A percentile compares a stretch with the other conserved stretches of the same genome.
phyloP scores from a whole-genome alignment of 257 asterid genomes.

The Solanum medicagineum region DNA sequence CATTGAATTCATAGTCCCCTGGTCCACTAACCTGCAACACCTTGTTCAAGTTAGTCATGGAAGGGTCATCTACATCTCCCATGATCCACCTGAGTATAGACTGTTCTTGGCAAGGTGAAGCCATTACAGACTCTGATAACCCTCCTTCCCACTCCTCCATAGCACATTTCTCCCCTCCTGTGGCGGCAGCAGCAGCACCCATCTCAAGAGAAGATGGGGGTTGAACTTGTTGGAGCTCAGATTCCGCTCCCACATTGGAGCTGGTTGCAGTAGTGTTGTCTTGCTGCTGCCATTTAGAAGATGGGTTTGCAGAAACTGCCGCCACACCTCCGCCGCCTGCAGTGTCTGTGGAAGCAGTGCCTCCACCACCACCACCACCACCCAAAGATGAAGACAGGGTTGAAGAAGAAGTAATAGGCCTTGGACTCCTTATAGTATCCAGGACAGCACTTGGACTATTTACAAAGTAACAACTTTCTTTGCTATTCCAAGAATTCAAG shows the following conservation, averaged over 20 bases:
- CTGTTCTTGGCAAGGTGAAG: constrained; percentile 65
- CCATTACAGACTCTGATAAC: constrained; percentile 54
- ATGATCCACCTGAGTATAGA: constrained; percentile 70
- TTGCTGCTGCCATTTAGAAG: constrained; percentile 65
- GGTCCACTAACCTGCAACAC: constrained; percentile 41
- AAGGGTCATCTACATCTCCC: constrained; percentile 88
- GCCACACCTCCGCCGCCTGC: constrained; percentile 52
- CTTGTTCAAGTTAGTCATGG: constrained; percentile 50
- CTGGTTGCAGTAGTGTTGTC: constrained; percentile 68
- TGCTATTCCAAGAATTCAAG: constrained; percentile 8
- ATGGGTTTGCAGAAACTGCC: constrained; percentile 64
- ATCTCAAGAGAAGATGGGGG: constrained; percentile 55
- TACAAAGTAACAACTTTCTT: constrained; percentile 16
- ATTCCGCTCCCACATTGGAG: constrained; percentile 55
- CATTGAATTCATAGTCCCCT: constrained; percentile 44
- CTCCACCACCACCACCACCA: constrained; percentile 35
- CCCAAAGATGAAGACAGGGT: constrained; percentile 81
- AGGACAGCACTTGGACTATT: constrained; percentile 44
- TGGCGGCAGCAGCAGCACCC: constrained; percentile 16
- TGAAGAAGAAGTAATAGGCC: constrained; percentile 65
- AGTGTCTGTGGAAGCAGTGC: constrained; percentile 52
- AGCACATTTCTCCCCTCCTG: constrained; percentile 37
- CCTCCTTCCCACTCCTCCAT: constrained; percentile 92
- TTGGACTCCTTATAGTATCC: constrained; percentile 61
- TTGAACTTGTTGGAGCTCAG: constrained; percentile 33